Evolutionary conservation across 2,329 filamentous ascomycete genomes (phyloP), one percentile per base, ranked within the genome.

Genomic region (Sordariomycetes sp.): DNA sequence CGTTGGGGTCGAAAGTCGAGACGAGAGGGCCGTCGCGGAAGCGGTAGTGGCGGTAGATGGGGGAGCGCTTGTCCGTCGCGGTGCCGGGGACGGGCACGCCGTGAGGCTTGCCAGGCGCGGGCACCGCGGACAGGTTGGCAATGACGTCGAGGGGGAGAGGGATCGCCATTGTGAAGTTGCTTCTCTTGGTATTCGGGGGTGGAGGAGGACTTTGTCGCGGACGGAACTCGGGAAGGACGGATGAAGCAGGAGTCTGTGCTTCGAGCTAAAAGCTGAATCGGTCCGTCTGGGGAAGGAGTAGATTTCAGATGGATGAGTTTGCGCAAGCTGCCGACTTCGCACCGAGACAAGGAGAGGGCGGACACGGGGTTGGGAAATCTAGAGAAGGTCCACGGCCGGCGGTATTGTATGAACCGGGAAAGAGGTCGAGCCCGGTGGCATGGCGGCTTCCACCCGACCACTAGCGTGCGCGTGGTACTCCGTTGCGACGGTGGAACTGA

Each of bases 41-140:
- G 62, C 81, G 81, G 82, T 86, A 95, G 71, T 96, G 86, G 60
- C 94, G 83, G 72, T 97, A 97, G 61, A 95, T 73, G 53, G 82
- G 74, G 54, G 80, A 87, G 63, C 90, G 85, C 59, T 85, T 87
- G 54, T 88, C 83, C 60, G 78, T 75, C 70, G 88, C 82, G 53
- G 86, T 85, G 61, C 87, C 87, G 1, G 90, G 86, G 22, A 99
- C 65, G 13, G 89, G 75, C 15, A 96, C 76, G 52, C 86, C 87
- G 68, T 94, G 94, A 1, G 90, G 88, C 54, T 81, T 75, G 62
- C 90, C 90, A 10, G 85, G 80, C 3, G 89, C 84, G 53, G 90
- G 87, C 6, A 81, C 78, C 56, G 70, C 66, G 52, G 76, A 70
- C 53, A 87, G 71, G 67, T 85, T 78, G 25, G 28, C 39, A 28